Percentiles rank a stretch among this genome's conserved stretches.
phyloP scores from a whole-genome alignment of 2,329 filamentous ascomycete species.

The Penicillium sp. region DNA sequence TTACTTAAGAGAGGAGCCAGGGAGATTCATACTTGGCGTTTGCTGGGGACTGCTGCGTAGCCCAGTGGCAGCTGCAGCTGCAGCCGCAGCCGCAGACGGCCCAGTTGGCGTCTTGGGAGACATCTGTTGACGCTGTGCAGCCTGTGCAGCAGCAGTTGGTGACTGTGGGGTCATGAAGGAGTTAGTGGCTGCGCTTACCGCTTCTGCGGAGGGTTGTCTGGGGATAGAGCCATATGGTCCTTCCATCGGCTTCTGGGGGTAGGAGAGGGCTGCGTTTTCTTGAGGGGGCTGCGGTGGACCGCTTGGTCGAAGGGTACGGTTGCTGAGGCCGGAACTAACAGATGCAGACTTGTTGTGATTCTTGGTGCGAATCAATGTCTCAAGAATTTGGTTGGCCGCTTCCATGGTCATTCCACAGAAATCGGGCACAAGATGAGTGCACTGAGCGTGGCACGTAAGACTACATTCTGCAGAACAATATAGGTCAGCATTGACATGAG shows the following conservation, averaged over 20 bases:
- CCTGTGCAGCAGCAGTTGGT: slow-evolving; percentile 32
- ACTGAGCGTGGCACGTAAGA: slow-evolving; percentile 87
- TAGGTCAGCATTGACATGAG: slow-evolving; percentile 9
- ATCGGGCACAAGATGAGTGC: slow-evolving; percentile 93
- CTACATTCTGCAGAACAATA: slow-evolving; percentile 68
- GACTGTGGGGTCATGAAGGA: slow-evolving; percentile 51
- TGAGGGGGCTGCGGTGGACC: slow-evolving; percentile 46
- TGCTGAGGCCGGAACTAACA: slow-evolving; percentile 59
- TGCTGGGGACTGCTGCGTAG: slow-evolving; percentile 49
- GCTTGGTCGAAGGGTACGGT: slow-evolving; percentile 65
- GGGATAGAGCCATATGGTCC: slow-evolving; percentile 38
- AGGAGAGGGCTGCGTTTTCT: slow-evolving; percentile 40
- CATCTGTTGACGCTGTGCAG: slow-evolving; percentile 46
- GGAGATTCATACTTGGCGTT: slow-evolving; percentile 35
- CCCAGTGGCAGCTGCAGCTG: slow-evolving; percentile 51
- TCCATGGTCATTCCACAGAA: slow-evolving; percentile 99
- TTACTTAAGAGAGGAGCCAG: not conserved
- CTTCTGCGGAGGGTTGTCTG: slow-evolving; percentile 42
- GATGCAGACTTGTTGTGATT: slow-evolving; percentile 63
- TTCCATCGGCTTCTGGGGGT: slow-evolving; percentile 40
- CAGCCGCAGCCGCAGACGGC: slow-evolving; percentile 50
- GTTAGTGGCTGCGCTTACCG: slow-evolving; percentile 45
- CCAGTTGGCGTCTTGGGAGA: slow-evolving; percentile 52
- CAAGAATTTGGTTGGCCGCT: slow-evolving; percentile 88
- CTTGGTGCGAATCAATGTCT: slow-evolving; percentile 80